A percentile compares a stretch with the other conserved stretches of the same genome.
Evolutionary conservation across 176 grass and related monocot genomes (phyloP).

Genomic region (Ensete glaucum): DNA sequence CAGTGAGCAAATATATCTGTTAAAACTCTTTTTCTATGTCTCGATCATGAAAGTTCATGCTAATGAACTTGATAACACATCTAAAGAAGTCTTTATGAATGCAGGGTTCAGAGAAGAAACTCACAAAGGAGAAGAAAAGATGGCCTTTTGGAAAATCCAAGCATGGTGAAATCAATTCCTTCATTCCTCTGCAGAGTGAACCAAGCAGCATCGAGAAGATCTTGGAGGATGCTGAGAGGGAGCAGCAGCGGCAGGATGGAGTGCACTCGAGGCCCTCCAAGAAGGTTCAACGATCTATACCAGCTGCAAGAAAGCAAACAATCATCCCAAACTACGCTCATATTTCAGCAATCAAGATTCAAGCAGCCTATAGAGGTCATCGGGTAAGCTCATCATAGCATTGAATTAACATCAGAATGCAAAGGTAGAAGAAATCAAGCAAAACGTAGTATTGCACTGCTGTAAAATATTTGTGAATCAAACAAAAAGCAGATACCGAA

Average conservation of each 20-base stretch:
- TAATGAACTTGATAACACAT: slow-evolving; percentile 2
- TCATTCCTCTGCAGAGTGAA: slow-evolving; percentile 70
- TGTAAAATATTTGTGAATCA: too few relatives aligned
- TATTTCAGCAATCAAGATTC: slow-evolving; percentile 56
- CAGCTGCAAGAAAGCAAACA: slow-evolving; percentile 23
- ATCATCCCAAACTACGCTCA: slow-evolving; percentile 9
- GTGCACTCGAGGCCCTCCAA: slow-evolving; percentile 21
- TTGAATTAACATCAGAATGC: neutral
- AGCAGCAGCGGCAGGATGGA: slow-evolving; percentile 31
- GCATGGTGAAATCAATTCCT: slow-evolving; percentile 33
- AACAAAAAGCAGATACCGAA: too few relatives aligned
- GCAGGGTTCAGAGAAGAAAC: slow-evolving; percentile 21
- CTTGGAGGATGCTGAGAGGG: slow-evolving; percentile 63
- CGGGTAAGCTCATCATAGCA: slow-evolving; percentile 25
- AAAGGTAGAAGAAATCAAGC: neutral
- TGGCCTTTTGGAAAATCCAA: slow-evolving; percentile 58
- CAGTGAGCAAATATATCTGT: too few relatives aligned
- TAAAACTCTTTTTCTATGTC: neutral
- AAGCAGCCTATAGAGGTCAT: slow-evolving; percentile 70
- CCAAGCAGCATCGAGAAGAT: slow-evolving; percentile 98
- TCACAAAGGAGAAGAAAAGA: slow-evolving; percentile 70
- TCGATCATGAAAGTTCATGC: neutral
- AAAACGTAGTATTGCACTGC: too few relatives aligned
- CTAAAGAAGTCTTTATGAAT: neutral
- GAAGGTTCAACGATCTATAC: slow-evolving; percentile 32